Evolutionary conservation across 2,329 filamentous ascomycete genomes (phyloP), one percentile per base, ranked within the genome.

Genomic region (Arthroderma sp.): DNA sequence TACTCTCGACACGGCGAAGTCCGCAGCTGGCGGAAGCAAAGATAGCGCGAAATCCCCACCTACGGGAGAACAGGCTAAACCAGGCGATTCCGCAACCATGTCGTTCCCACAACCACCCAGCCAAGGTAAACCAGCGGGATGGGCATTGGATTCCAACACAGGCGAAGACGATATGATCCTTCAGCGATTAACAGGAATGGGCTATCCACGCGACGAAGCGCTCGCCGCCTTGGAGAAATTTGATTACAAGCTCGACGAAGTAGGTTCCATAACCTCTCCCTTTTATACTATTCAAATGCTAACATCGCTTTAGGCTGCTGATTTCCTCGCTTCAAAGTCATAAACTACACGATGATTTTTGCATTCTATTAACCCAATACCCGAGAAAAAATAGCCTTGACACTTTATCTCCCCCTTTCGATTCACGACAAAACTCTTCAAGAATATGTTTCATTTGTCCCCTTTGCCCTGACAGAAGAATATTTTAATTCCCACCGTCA

Each of bases 221-320:
- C 74, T 96, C 37, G 77, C 78, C 54, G 91, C 93, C 23, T 74
- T 97, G 68, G 91, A 97, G 77, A 91, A 91, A 71, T 95, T 87
- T 70, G 90, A 97, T 74, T 96, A 97, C 73, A 93, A 96, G 71
- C 80, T 96, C 69, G 90, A 95, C 73, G 89, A 88, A 82, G 91
- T 95, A 74, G 75, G 83, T 76, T 21, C 35, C 25, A 19, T 6
- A 8, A 52, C 53, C 56, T 63, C 39, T 51, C 56, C 41, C 41
- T 25, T 35, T 53, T 52, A 47, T 52, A 37, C 8, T 9, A 43
- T 41, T 6, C 54, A 5, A 41, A 25, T 47, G 31, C 54, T 57
- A 28, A 57, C 55, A 17, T 28, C 4, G 41, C 35, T 55, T 44
- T 52, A 74, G 72, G 72, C 72, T 21, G 71, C 67, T 21, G 72